Evolutionary conservation across 495 filamentous ascomycete genomes (phyloP).

Genomic region (Neurospora sp.): DNA sequence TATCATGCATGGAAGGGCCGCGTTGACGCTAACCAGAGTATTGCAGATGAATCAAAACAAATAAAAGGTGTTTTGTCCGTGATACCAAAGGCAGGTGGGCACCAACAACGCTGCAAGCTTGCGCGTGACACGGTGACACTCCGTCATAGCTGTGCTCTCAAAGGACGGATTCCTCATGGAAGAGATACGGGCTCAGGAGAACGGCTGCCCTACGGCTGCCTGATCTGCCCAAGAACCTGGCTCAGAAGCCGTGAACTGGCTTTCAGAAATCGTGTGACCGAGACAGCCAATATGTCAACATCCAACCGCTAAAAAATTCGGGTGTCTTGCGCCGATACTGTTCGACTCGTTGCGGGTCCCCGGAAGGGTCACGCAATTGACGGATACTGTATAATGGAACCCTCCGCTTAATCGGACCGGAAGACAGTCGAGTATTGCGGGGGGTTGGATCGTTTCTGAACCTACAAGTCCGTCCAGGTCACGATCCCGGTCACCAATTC

Average conservation of each 20-base stretch:
- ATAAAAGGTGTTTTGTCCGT: not conserved
- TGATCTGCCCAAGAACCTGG: not conserved
- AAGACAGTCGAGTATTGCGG: not conserved
- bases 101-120: not conserved
- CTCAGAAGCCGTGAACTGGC: not conserved
- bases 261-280: not conserved
- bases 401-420: not conserved
- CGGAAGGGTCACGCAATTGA: not conserved
- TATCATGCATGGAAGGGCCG: not conserved
- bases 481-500: not conserved
- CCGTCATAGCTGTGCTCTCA: not conserved
- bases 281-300: not conserved
- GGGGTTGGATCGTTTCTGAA: not conserved
- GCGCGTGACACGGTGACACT: not conserved
- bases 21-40: not conserved
- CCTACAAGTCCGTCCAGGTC: not conserved
- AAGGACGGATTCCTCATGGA: not conserved
- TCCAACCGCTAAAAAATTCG: not conserved
- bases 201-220: not conserved
- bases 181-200: not conserved
- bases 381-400: not conserved
- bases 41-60: not conserved
- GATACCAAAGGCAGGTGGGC: not conserved
- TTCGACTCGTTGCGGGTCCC: not conserved
- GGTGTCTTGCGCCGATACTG: not conserved